Evolutionary conservation across 495 filamentous ascomycete species (phyloP).

Genomic region (Neurospora sublineolata): DNA sequence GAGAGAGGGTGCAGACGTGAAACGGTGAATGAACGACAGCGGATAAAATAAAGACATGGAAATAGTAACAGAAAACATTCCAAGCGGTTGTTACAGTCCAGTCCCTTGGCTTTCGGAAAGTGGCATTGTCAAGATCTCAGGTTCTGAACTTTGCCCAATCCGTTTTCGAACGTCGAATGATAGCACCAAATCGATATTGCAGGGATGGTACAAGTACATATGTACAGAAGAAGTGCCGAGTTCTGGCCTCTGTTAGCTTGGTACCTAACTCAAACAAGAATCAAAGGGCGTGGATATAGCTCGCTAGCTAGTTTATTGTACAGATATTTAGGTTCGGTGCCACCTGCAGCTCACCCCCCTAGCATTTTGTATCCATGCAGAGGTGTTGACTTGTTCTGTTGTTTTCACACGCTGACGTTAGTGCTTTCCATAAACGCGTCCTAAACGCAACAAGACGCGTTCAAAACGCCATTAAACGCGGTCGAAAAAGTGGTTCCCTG

Average conservation of each 20-base stretch:
- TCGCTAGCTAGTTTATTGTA: too few species aligned
- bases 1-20: too few species aligned
- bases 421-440: background rate
- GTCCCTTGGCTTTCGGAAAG: background rate
- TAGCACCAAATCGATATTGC: background rate
- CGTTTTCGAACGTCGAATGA: background rate
- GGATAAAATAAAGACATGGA: background rate
- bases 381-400: background rate
- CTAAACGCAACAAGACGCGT: background rate
- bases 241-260: background rate
- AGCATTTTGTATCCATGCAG: too few species aligned
- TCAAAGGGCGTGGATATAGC: too few species aligned
- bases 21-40: too few species aligned
- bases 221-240: background rate
- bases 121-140: background rate
- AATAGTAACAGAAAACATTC: background rate
- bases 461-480: background rate
- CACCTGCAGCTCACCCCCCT: too few species aligned
- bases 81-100: background rate
- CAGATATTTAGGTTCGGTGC: too few species aligned
- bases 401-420: background rate
- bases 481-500: background rate
- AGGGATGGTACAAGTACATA: background rate
- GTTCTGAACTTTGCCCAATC: background rate
- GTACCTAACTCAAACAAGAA: too few species aligned